Percentiles rank a stretch among this genome's conserved stretches.
phyloP scores from a whole-genome alignment of 2,329 filamentous ascomycete species.

The Akanthomyces lecanii region DNA sequence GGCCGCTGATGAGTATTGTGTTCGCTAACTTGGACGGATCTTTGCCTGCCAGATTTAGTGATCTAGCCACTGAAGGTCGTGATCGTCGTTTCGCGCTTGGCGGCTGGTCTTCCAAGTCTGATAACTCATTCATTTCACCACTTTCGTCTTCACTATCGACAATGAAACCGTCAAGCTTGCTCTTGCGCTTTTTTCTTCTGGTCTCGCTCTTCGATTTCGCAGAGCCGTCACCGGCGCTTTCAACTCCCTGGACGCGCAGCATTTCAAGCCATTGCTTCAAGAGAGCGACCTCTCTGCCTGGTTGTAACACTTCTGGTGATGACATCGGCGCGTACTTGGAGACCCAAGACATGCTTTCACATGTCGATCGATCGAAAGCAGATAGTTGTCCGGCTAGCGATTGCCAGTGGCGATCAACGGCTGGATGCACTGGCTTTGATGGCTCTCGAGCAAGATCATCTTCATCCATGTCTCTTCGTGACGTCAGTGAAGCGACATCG shows the following conservation, averaged over 20 bases:
- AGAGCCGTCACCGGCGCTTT: slow-evolving; percentile 47
- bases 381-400: slow-evolving; percentile 61
- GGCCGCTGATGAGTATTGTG: slow-evolving; percentile 82
- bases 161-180: slow-evolving; percentile 76
- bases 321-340: slow-evolving; percentile 77
- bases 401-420: slow-evolving; percentile 55
- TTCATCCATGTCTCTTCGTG: slow-evolving; percentile 25
- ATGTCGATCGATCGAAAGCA: slow-evolving; percentile 74
- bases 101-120: slow-evolving; percentile 42
- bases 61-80: slow-evolving; percentile 54
- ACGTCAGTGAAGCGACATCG: not conserved
- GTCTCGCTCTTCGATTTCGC: slow-evolving; percentile 26
- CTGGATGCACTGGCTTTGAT: slow-evolving; percentile 45
- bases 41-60: slow-evolving; percentile 32
- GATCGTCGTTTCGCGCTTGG: not conserved
- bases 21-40: slow-evolving; percentile 57
- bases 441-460: slow-evolving; percentile 32
- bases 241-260: slow-evolving; percentile 72
- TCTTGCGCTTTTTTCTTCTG: slow-evolving; percentile 65
- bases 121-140: slow-evolving; percentile 64
- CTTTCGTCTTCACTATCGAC: slow-evolving; percentile 73
- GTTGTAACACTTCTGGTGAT: slow-evolving; percentile 71
- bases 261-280: slow-evolving; percentile 77
- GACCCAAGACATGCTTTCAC: slow-evolving; percentile 69
- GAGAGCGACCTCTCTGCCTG: slow-evolving; percentile 62